Conservation (phyloP, 2,329 filamentous ascomycete species). For the Plenodomus tracheiphilus region DNA sequence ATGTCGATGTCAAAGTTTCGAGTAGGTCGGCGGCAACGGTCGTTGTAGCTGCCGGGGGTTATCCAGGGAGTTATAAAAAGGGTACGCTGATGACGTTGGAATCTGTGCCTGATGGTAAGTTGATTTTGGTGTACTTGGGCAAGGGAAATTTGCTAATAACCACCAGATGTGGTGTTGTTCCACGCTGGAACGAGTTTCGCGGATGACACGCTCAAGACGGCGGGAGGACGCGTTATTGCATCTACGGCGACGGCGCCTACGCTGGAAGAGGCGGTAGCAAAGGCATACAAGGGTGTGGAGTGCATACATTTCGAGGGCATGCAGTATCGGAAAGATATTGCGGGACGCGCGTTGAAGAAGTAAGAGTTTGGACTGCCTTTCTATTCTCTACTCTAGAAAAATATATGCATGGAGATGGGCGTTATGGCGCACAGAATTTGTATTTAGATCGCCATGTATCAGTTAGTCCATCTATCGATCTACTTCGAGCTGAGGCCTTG, state of each 20-base stretch:
- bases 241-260: slow-evolving; percentile 78
- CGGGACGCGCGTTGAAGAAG: slow-evolving; percentile 53
- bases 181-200: slow-evolving; percentile 80
- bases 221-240: slow-evolving; percentile 90
- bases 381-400: neutral
- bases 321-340: slow-evolving; percentile 93
- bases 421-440: slow-evolving; percentile 1
- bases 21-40: slow-evolving; percentile 81
- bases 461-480: too few species aligned
- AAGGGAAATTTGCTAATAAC: slow-evolving; percentile 19
- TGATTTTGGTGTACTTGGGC: too few species aligned
- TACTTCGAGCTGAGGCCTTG: too few species aligned
- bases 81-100: slow-evolving; percentile 66
- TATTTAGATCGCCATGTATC: too few species aligned
- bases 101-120: slow-evolving; percentile 52
- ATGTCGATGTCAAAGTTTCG: slow-evolving; percentile 69
- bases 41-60: slow-evolving; percentile 89
- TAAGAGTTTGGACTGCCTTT: slow-evolving; percentile 4
- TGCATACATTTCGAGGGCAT: slow-evolving; percentile 83
- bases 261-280: slow-evolving; percentile 79
- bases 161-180: slow-evolving; percentile 71
- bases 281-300: slow-evolving; percentile 83
- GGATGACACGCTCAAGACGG: slow-evolving; percentile 68
- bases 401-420: neutral
- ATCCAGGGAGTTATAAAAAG: slow-evolving; percentile 81